Evolutionary conservation across 2,329 filamentous ascomycete species (phyloP).

Genomic region (Fusarium sp.): DNA sequence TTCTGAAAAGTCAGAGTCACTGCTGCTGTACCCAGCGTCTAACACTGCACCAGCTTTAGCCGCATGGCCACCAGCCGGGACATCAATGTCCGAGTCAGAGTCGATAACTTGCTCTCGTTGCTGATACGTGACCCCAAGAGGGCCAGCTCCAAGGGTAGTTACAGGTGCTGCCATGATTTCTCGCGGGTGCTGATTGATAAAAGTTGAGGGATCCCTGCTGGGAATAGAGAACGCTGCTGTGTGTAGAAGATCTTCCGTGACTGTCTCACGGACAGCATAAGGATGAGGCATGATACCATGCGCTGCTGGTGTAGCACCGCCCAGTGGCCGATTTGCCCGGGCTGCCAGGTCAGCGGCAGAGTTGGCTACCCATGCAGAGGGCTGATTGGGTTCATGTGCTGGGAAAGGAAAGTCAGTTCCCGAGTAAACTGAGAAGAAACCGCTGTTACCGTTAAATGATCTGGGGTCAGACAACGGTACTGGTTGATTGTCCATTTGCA

Average conservation of each 20-base stretch:
- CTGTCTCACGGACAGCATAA: constrained; percentile 34
- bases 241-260: constrained; percentile 32
- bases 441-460: neutral
- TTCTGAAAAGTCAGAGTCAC: constrained; percentile 11
- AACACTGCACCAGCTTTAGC: neutral
- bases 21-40: constrained; percentile 1
- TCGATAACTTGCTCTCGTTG: constrained; percentile 10
- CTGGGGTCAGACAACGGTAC: constrained; percentile 6
- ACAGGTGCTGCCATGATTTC: neutral
- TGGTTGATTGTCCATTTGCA: constrained; percentile 12
- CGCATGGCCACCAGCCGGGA: neutral
- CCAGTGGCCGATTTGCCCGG: constrained; percentile 13
- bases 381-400: neutral
- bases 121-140: constrained; percentile 20
- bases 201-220: constrained; percentile 3
- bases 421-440: constrained; percentile 19
- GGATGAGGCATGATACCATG: constrained; percentile 36
- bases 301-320: neutral
- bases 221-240: neutral
- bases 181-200: constrained; percentile 13
- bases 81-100: neutral
- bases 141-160: neutral
- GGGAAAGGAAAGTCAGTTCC: constrained; percentile 17
- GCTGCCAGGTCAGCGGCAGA: constrained; percentile 7
- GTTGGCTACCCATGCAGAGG: constrained; percentile 21